Conservation (phyloP, 345 rosid species). For the Eucalyptus microcorys region DNA sequence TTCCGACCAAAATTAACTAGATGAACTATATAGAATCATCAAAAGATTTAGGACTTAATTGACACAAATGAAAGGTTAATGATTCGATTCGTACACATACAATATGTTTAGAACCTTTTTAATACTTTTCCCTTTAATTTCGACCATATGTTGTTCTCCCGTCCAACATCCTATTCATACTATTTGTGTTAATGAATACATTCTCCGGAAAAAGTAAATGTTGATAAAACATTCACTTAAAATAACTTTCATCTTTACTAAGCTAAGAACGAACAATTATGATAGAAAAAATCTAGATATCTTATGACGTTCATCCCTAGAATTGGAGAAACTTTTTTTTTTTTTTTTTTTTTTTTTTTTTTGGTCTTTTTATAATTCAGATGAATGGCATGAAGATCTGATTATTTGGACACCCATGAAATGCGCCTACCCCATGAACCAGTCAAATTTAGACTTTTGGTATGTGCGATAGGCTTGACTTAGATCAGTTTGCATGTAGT, state of each 20-base stretch:
- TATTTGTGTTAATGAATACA: background rate
- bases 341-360: background rate
- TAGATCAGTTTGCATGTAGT: background rate
- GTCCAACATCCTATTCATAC: background rate
- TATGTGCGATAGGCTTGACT: fast-evolving
- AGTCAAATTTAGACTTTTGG: background rate
- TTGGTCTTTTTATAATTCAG: fast-evolving
- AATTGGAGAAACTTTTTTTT: background rate
- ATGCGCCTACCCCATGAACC: fast-evolving
- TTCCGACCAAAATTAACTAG: fast-evolving
- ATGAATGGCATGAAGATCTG: background rate
- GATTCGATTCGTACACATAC: too few species aligned
- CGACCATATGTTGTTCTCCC: background rate
- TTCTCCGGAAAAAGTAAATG: background rate
- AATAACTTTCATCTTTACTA: too few species aligned
- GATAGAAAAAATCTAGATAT: background rate
- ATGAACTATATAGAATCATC: too few species aligned
- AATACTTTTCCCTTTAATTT: too few species aligned
- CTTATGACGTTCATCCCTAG: background rate
- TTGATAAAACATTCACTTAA: background rate
- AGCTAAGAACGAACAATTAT: background rate
- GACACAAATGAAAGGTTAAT: too few species aligned
- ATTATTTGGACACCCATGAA: background rate
- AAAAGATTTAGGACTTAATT: fast-evolving
- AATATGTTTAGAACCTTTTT: too few species aligned